Conservation (phyloP, 176 grass and related monocot genomes). For the Rhynchospora pubera region DNA sequence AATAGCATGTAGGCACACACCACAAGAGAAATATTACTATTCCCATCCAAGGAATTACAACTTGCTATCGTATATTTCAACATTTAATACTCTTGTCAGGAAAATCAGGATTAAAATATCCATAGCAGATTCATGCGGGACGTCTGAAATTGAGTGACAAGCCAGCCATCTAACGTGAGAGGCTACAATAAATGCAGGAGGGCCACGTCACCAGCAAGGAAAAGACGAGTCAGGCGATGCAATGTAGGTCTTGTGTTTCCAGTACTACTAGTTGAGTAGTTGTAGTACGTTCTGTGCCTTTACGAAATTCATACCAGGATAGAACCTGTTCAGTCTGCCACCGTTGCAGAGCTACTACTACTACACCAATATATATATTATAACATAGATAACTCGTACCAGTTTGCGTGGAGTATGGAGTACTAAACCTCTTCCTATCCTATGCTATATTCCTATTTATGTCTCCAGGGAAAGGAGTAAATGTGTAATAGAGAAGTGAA, state of each 20-base stretch:
- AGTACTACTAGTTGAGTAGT: too few species aligned
- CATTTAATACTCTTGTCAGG: too few species aligned
- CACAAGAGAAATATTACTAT: too few species aligned
- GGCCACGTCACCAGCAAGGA: background rate
- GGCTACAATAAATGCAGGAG: background rate
- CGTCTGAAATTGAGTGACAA: background rate
- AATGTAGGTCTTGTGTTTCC: background rate
- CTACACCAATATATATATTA: background rate
- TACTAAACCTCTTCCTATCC: background rate
- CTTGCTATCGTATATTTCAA: too few species aligned
- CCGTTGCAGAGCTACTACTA: background rate
- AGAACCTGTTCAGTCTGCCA: slow-evolving; percentile 5
- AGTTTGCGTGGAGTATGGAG: slow-evolving; percentile 15
- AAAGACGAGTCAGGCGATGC: background rate
- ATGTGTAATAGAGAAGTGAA: background rate
- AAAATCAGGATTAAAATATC: background rate
- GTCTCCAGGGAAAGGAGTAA: background rate
- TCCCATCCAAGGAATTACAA: too few species aligned
- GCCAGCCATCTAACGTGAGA: background rate
- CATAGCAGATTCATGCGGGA: background rate
- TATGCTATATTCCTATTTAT: too few species aligned
- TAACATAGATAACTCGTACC: background rate
- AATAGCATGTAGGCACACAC: too few species aligned
- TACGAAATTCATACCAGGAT: slow-evolving; percentile 16
- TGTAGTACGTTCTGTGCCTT: background rate